A percentile compares a stretch with the other conserved stretches of the same genome.
These are phyloP conservation scores for Umbelopsis ramanniana DNA, from an alignment of 192 early-diverging fungal genomes.

Conservation along the genomic window DNA sequence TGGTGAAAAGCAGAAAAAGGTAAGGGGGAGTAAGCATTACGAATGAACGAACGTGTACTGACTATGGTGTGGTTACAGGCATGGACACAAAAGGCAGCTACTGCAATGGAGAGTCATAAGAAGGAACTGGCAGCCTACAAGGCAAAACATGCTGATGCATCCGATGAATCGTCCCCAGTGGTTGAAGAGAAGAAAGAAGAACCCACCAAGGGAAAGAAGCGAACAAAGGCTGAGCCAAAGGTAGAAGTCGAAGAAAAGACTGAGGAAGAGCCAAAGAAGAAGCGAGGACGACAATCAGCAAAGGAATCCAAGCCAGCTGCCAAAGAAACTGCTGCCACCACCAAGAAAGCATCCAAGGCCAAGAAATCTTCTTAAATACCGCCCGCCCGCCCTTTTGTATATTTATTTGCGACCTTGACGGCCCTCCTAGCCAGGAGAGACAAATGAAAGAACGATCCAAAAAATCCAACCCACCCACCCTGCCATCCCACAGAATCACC, in stretches of 20 bases:
- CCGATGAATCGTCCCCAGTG: neutral
- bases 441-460: too few relatives aligned
- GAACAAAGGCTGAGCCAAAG: neutral
- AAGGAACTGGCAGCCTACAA: neutral
- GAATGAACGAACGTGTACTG: too few relatives aligned
- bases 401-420: neutral
- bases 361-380: neutral
- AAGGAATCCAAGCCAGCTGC: neutral
- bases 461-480: too few relatives aligned
- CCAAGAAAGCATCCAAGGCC: neutral
- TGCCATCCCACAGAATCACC: too few relatives aligned
- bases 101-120: neutral
- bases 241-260: neutral
- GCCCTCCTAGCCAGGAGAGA: neutral
- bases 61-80: neutral
- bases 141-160: neutral
- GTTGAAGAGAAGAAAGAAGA: neutral
- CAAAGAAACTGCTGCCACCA: neutral
- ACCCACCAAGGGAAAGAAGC: neutral
- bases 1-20: conserved; percentile 1
- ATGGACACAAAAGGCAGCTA: conserved; percentile 6
- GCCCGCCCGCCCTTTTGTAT: neutral
- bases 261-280: neutral
- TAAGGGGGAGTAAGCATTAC: neutral
- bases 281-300: neutral